Conservation (phyloP, 2,329 filamentous ascomycete species). For the Trichophyton simii region DNA sequence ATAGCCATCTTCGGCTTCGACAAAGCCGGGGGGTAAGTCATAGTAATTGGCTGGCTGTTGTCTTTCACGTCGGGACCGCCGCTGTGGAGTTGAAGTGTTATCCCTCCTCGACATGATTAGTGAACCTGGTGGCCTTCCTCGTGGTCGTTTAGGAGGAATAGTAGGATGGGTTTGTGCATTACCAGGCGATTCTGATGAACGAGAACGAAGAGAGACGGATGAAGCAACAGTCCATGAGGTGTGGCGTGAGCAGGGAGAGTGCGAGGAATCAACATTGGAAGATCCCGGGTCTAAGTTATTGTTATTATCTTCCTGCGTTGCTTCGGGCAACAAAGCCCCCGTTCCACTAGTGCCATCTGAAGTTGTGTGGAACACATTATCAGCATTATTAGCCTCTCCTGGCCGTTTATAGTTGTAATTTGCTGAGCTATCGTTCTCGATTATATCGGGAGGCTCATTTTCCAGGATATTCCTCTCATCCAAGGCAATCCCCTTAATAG, state of each 20-base stretch:
- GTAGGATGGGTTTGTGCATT: background rate
- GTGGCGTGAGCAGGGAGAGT: background rate
- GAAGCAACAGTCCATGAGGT: background rate
- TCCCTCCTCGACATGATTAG: background rate
- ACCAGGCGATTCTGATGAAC: background rate
- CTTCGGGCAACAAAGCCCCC: background rate
- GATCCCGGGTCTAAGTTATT: background rate
- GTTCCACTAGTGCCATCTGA: background rate
- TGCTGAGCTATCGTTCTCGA: background rate
- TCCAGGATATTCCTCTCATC: background rate
- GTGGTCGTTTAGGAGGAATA: background rate
- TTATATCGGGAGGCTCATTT: background rate
- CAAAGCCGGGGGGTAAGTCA: constrained; percentile 13
- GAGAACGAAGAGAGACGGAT: background rate
- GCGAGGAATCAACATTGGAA: background rate
- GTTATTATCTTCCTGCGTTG: background rate
- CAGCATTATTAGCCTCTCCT: constrained; percentile 4
- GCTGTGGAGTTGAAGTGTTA: background rate
- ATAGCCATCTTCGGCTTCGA: constrained; percentile 1
- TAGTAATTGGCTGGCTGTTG: constrained; percentile 24
- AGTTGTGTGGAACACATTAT: background rate
- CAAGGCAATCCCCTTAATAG: background rate
- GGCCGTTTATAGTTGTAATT: background rate
- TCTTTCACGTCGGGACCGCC: background rate
- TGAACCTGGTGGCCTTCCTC: background rate